A percentile compares a stretch with the other conserved stretches of the same genome.
Evolutionary conservation across 495 filamentous ascomycete genomes (phyloP).

Genomic region (Peziza echinospora): DNA sequence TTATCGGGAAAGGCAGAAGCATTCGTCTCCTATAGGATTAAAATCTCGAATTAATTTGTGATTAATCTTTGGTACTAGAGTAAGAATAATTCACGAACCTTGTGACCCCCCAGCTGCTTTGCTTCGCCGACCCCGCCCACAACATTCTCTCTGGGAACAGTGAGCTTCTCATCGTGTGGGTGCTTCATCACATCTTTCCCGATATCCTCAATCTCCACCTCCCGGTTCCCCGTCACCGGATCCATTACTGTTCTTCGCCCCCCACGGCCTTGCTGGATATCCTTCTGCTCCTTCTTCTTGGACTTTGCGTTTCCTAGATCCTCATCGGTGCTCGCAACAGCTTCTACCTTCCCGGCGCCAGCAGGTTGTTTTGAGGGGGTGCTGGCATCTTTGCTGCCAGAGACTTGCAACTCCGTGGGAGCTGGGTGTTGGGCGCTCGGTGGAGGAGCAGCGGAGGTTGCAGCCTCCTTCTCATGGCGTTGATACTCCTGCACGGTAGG

Average conservation of each 20-base stretch:
- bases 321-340: too few species aligned
- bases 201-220: conserved; percentile 76
- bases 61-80: too few species aligned
- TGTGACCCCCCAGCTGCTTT: too few species aligned
- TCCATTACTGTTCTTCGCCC: conserved; percentile 52
- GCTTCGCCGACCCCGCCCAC: too few species aligned
- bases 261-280: background rate
- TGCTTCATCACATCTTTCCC: conserved; percentile 44
- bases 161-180: conserved; percentile 50
- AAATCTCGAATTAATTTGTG: too few species aligned
- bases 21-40: background rate
- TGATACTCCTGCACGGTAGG: background rate
- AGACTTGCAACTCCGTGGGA: background rate
- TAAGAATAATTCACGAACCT: too few species aligned
- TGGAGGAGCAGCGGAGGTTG: background rate
- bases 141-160: conserved; percentile 69
- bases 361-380: too few species aligned
- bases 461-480: background rate
- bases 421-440: background rate
- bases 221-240: conserved; percentile 51
- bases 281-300: background rate
- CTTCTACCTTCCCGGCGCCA: too few species aligned
- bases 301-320: background rate
- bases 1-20: background rate
- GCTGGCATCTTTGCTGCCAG: background rate